These are phyloP conservation scores for Tetrahymena elliotti DNA, from an alignment of 73 alveolate genomes.

Conservation along the genomic window DNA sequence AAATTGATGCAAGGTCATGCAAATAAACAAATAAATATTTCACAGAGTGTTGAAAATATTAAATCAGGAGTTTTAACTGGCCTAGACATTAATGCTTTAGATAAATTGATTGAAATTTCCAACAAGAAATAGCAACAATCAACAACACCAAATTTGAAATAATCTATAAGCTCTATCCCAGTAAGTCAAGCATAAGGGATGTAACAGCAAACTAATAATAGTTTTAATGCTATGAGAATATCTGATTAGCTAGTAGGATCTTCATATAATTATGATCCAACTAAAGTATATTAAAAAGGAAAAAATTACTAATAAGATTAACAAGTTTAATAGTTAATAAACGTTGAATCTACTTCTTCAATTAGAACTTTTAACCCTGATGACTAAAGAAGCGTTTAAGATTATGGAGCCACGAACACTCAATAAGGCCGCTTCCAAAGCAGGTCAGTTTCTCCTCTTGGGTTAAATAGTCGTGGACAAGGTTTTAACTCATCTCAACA, in stretches of 20 bases:
- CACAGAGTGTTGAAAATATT: background rate
- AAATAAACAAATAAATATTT: background rate
- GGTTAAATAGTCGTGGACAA: background rate
- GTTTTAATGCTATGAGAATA: background rate
- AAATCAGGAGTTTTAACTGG: background rate
- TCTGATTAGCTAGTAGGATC: background rate
- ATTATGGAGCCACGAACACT: background rate
- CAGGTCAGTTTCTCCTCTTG: background rate
- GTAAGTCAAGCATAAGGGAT: background rate
- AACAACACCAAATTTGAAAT: background rate
- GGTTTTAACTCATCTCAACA: background rate
- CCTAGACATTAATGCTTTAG: background rate
- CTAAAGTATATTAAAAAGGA: background rate
- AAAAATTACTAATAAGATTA: background rate
- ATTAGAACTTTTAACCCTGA: background rate
- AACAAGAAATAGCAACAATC: background rate
- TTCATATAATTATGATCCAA: background rate
- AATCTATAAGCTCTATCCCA: background rate
- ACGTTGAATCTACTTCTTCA: background rate
- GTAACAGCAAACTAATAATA: background rate
- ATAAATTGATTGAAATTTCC: background rate
- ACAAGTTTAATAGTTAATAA: background rate
- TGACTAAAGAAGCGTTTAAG: background rate
- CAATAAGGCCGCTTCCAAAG: background rate
- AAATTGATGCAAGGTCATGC: background rate